Base-by-base conservation (phyloP, 2,329 filamentous ascomycete genomes). In the Leptographium wingfieldii region DNA sequence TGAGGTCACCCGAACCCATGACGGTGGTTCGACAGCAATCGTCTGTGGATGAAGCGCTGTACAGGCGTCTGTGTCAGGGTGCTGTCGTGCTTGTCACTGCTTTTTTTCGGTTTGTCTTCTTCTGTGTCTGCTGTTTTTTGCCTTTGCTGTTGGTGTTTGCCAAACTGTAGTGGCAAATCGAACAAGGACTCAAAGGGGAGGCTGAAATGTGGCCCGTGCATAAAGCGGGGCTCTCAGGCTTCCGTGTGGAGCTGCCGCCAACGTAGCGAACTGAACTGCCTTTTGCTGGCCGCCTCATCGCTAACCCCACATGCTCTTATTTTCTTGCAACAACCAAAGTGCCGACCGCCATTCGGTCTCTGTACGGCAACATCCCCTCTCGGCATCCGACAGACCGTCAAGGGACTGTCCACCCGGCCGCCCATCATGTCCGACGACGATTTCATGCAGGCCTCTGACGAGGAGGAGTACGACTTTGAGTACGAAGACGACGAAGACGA, bases 391-490 rank as follows among this genome's bases (percentile, higher is more conserved):
- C 14, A 43, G 12, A 43, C 9, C 40, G 14, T 43, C 43, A n/a
- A 14, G 40, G 40, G 16, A 16, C 40, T 14, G 19, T 16, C 3
- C 5, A 25, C 27, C 27, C 3, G 12, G 25, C 14, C 16, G 27
- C 25, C 54, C 19, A 79, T 64, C 65, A 91, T 91, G 88, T 91
- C 87, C 48, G 89, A 92, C 74, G 88, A 91, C 76, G 88, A 95
- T 75, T 95, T 95, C 72, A 95, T 95, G 90, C 88, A 94, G 74
- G 90, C 91, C 71, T 94, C 90, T 5, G 90, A 90, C 63, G 86
- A 90, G 71, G 88, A 92, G 76, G 86, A 92, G 83, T 96, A 96
- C 71, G 94, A 97, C 74, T 97, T 97, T 72, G 92, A 97, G 70
- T 97, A 96, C 73, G 92, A 96, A 71, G 75, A 86, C 61, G 90